Percentiles rank a stretch among this genome's conserved stretches.
phyloP scores from a whole-genome alignment of 345 rosid genomes.

The Euphorbia tirucalli region DNA sequence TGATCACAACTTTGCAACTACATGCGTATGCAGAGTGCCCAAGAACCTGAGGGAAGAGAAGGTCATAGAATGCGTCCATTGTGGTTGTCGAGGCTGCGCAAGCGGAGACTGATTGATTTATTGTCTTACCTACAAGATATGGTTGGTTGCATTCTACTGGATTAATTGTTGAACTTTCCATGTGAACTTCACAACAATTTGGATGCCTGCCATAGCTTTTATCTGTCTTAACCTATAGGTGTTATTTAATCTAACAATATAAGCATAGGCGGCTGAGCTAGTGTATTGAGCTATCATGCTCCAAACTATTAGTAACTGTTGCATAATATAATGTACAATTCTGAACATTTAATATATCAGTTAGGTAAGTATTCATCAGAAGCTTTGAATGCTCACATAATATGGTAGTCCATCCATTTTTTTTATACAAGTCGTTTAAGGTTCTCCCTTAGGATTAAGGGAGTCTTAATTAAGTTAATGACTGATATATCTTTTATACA shows the following conservation, averaged over 20 bases:
- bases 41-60: constrained; percentile 83
- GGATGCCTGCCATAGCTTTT: neutral
- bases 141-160: neutral
- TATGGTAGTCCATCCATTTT: too few relatives aligned
- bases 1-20: constrained; percentile 84
- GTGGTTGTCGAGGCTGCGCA: constrained; percentile 84
- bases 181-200: neutral
- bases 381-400: too few relatives aligned
- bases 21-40: constrained; percentile 88
- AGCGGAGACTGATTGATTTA: constrained; percentile 54
- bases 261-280: neutral
- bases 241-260: neutral
- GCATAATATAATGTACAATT: too few relatives aligned
- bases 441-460: too few relatives aligned
- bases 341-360: too few relatives aligned
- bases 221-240: neutral
- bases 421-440: too few relatives aligned
- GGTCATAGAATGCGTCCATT: constrained; percentile 78
- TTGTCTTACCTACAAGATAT: neutral
- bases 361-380: too few relatives aligned
- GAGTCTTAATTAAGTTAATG: too few relatives aligned
- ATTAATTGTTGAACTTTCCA: neutral
- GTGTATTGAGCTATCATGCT: too few relatives aligned
- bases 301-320: too few relatives aligned
- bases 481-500: too few relatives aligned